Base-by-base conservation (phyloP, 176 grass and related monocot genomes). In the Raddia guianensis region DNA sequence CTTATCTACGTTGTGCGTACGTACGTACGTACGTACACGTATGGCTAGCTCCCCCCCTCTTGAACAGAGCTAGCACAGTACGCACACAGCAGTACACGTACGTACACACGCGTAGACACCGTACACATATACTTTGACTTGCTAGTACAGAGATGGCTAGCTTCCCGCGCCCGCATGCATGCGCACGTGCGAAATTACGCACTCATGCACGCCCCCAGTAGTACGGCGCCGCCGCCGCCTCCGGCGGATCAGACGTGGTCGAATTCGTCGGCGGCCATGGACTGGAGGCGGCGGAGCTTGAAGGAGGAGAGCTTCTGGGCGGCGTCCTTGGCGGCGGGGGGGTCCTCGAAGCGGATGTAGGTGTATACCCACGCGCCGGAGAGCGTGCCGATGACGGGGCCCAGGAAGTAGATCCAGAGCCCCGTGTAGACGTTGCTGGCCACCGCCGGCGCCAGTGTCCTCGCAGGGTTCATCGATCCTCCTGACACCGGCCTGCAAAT, bases 401-500 rank as follows among this genome's bases (percentile, higher is more conserved):
- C 97, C 2, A 95, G 73, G 66, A 99, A 93, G 86, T 99, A 99
- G 70, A 99, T 86, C 97, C 97, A 99, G 47, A 99, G 88, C 14
- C 93, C 89, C 1, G 86, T 46, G 90, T 82, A 99, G 14, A 76
- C 82, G 75, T 82, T 88, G 91, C 93, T 99, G 42, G 97, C 97
- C 75, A 95, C 89, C 76, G 97, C 97, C 32, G 97, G 97, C 8
- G 84, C 97, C 48, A 96, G 79, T 42, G 97, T 96, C 91, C 97
- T 88, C 75, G 91, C 90, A 21, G 97, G 97, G 79, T 99, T 99
- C 97, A 96, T 99, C 68, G 97, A 99, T 74, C 97, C 97, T 63
- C 97, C 97, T 0, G 97, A 99, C 52, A 99, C 89, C 4, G 97
- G 93, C 93, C 97, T 99, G 93, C 64, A 95, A 91, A 67, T 81